Conservation (phyloP, 2,329 filamentous ascomycete genomes). For the Colletotrichum viniferum region DNA sequence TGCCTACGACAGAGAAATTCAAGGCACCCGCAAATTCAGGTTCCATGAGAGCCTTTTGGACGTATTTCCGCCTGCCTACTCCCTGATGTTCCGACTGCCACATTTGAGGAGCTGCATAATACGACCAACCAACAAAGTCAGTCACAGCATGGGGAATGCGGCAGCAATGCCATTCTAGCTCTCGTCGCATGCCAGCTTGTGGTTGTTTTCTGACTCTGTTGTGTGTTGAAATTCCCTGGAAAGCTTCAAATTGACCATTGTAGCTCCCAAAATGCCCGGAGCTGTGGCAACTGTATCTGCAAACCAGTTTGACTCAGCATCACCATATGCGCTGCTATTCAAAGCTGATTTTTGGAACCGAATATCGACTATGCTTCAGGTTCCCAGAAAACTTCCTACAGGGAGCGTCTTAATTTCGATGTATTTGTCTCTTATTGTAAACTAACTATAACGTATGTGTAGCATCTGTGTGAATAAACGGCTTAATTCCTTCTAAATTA, state of each 20-base stretch:
- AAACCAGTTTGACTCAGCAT: background rate
- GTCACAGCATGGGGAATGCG: background rate
- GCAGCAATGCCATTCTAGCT: background rate
- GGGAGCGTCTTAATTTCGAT: background rate
- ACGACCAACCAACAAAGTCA: background rate
- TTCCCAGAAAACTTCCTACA: background rate
- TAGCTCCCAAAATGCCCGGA: background rate
- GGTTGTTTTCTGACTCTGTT: background rate
- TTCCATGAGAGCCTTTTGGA: background rate
- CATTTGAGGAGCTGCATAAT: background rate
- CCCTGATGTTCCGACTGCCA: background rate
- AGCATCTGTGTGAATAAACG: no score
- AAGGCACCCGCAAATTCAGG: background rate
- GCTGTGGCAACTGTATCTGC: background rate
- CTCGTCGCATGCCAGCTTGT: background rate
- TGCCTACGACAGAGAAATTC: background rate
- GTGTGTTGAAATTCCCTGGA: background rate
- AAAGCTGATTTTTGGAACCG: background rate
- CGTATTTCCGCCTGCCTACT: background rate
- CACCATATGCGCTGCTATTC: background rate
- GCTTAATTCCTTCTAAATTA: no score
- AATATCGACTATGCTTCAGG: background rate
- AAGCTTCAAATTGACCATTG: background rate
- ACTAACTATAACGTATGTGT: no score
- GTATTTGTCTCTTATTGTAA: background rate